A percentile compares a stretch with the other conserved stretches of the same genome.
Evolutionary conservation across 306 rosid species (phyloP).

Genomic region (Dalbergia oliveri): DNA sequence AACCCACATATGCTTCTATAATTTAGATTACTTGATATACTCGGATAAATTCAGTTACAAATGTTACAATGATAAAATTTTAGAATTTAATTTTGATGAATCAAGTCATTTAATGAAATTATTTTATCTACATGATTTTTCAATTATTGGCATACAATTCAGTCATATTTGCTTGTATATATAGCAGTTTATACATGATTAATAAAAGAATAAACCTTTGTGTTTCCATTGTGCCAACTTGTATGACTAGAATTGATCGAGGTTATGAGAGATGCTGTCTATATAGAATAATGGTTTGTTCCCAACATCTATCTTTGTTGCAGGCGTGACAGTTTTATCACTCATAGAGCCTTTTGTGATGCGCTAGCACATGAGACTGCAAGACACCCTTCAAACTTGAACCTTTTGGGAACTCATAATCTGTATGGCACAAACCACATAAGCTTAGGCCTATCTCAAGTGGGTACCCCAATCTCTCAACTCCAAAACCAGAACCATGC

Average conservation of each 20-base stretch:
- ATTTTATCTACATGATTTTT: no score
- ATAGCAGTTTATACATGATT: no score
- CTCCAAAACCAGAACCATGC: conserved; percentile 61
- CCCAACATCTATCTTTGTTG: neutral
- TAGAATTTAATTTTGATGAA: no score
- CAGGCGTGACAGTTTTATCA: conserved; percentile 96
- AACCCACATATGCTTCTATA: no score
- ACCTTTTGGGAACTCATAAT: conserved; percentile 57
- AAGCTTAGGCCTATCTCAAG: conserved; percentile 73
- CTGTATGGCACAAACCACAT: conserved; percentile 65
- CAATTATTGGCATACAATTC: no score
- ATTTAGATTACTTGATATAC: no score
- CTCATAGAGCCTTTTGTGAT: conserved; percentile 92
- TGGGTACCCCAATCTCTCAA: conserved; percentile 60
- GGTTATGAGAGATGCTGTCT: neutral
- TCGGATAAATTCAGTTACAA: no score
- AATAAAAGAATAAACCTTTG: no score
- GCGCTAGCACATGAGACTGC: conserved; percentile 85
- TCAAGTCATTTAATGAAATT: no score
- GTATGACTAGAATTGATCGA: neutral
- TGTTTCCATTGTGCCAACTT: neutral
- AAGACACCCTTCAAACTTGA: conserved; percentile 66
- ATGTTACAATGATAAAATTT: no score
- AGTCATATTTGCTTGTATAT: no score
- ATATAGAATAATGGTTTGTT: neutral